A percentile compares a stretch with the other conserved stretches of the same genome.
phyloP scores from a whole-genome alignment of 2,329 filamentous ascomycete genomes.

The Xylaria sp. region DNA sequence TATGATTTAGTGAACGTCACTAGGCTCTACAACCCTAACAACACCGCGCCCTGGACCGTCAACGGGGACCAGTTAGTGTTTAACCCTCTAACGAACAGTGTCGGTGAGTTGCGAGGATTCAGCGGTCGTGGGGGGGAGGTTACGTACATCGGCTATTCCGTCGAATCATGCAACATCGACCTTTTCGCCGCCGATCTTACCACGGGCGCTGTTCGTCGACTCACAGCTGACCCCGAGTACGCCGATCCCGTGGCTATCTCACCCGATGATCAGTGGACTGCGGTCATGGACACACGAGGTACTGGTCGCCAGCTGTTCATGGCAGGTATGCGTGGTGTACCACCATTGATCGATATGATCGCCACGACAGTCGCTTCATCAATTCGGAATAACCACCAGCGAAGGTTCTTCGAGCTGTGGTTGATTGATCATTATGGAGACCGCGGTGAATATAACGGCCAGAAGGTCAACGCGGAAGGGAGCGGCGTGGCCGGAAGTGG shows the following conservation, averaged over 20 bases:
- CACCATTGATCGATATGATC: slow-evolving; percentile 55
- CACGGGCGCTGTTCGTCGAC: slow-evolving; percentile 55
- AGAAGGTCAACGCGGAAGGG: slow-evolving; percentile 55
- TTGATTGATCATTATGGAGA: slow-evolving; percentile 59
- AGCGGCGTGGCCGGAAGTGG: slow-evolving; percentile 47
- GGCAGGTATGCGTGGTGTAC: slow-evolving; percentile 55
- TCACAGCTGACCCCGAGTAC: slow-evolving; percentile 59
- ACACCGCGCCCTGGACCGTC: slow-evolving; percentile 14
- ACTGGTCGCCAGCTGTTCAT: slow-evolving; percentile 56
- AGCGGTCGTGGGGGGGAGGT: slow-evolving; percentile 30
- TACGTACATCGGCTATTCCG: slow-evolving; percentile 53
- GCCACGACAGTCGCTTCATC: slow-evolving; percentile 51
- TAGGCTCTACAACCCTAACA: slow-evolving; percentile 12
- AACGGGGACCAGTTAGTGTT: slow-evolving; percentile 16
- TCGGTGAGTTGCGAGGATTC: slow-evolving; percentile 29
- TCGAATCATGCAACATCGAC: slow-evolving; percentile 59
- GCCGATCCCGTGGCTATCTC: slow-evolving; percentile 57
- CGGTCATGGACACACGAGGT: slow-evolving; percentile 58
- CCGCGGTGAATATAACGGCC: slow-evolving; percentile 57
- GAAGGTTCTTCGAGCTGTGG: slow-evolving; percentile 60
- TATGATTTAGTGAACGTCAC: slow-evolving; percentile 30
- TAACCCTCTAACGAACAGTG: not conserved
- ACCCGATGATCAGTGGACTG: slow-evolving; percentile 56
- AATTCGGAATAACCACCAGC: slow-evolving; percentile 58
- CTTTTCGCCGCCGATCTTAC: slow-evolving; percentile 55